Percentiles rank a stretch among this genome's conserved stretches.
phyloP scores from a whole-genome alignment of 169 alveolate species.

The Condylostoma magnum region DNA sequence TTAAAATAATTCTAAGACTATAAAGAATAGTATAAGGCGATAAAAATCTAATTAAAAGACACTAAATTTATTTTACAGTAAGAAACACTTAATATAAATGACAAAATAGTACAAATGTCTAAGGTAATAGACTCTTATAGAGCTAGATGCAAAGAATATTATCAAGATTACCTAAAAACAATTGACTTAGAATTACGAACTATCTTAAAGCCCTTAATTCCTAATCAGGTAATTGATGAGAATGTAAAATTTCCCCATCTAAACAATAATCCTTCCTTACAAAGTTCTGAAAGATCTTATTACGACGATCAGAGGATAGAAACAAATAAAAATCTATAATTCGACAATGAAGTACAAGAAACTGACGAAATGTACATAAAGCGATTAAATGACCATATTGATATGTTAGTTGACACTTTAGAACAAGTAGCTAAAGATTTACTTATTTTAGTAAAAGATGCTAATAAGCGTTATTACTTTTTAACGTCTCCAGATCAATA shows the following conservation, averaged over 20 bases:
- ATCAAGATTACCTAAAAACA: slow-evolving; percentile 6
- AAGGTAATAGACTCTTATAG: not conserved
- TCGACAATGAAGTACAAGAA: too few relatives aligned
- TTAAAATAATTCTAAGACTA: too few relatives aligned
- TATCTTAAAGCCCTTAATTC: slow-evolving; percentile 23
- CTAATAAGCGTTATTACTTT: slow-evolving; percentile 1
- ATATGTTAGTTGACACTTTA: slow-evolving; percentile 17
- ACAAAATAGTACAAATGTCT: too few relatives aligned
- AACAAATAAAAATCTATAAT: too few relatives aligned
- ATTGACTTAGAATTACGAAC: slow-evolving; percentile 14
- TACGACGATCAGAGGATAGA: too few relatives aligned
- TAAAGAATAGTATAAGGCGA: too few relatives aligned
- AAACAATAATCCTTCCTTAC: not conserved
- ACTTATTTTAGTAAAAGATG: not conserved
- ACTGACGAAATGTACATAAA: too few relatives aligned
- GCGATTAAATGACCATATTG: not conserved
- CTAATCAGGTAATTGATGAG: slow-evolving; percentile 12
- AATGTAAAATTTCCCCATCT: slow-evolving; percentile 1
- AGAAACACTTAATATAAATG: too few relatives aligned
- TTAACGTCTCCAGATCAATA: not conserved
- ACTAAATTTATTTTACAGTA: too few relatives aligned
- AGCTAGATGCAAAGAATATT: slow-evolving; percentile 14
- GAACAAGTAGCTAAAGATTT: slow-evolving; percentile 27
- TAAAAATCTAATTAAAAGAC: too few relatives aligned
- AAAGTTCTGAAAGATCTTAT: not conserved